Evolutionary conservation across 2,329 filamentous ascomycete species (phyloP).

Genomic region (Trichoderma polysporum): DNA sequence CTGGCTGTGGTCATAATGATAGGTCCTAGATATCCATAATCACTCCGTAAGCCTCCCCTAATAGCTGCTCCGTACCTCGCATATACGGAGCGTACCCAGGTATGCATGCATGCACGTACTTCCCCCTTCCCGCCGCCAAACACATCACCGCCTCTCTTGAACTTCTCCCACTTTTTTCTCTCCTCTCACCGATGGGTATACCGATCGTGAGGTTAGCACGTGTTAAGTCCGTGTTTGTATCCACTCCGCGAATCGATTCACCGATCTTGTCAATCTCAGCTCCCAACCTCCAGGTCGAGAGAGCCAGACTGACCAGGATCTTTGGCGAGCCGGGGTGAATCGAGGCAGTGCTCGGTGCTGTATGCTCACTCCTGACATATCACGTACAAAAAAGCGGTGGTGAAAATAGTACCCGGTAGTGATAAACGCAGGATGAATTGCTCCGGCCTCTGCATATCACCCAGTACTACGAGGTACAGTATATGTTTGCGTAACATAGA

Average conservation of each 20-base stretch:
- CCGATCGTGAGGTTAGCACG: slow-evolving; percentile 1
- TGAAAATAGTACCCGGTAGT: not conserved
- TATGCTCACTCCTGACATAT: no score
- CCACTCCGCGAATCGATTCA: slow-evolving; percentile 13
- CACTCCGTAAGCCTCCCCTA: not conserved
- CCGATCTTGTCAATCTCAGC: not conserved
- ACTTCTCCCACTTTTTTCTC: not conserved
- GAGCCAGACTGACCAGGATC: not conserved
- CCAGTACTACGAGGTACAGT: not conserved
- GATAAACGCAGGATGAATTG: not conserved
- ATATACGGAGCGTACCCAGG: not conserved
- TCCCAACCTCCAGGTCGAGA: not conserved
- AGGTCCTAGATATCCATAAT: not conserved
- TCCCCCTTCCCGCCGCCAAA: not conserved
- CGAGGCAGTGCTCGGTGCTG: no score
- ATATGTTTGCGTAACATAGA: not conserved
- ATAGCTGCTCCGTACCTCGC: not conserved
- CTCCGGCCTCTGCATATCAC: not conserved
- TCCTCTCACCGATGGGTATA: slow-evolving; percentile 7
- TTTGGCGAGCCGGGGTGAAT: not conserved
- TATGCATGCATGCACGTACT: not conserved
- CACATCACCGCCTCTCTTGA: not conserved
- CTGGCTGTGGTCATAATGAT: no score
- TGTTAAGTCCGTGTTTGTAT: not conserved
- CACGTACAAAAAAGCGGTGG: not conserved